Percentiles rank a stretch among this genome's conserved stretches.
Conservation (phyloP, 371 early-diverging fungal genomes). For the Batkoa obscura region DNA sequence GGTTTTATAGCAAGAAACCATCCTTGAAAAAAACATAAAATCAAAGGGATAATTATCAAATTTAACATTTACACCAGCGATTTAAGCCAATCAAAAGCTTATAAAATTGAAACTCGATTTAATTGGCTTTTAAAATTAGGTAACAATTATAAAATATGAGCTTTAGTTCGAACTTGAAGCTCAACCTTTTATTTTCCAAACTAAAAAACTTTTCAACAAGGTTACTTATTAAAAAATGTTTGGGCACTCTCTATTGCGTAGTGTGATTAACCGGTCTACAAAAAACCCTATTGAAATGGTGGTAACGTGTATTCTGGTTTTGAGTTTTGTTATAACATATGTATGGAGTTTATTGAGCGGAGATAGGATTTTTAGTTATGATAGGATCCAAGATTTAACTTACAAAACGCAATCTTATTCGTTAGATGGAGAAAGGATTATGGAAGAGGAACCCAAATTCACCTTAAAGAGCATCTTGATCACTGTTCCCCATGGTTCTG, state of each 20-base stretch:
- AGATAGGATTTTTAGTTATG: neutral
- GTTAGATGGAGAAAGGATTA: neutral
- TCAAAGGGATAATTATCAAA: no score
- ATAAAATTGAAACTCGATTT: no score
- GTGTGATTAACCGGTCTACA: neutral
- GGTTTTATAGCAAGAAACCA: no score
- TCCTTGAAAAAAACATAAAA: no score
- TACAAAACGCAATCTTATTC: neutral
- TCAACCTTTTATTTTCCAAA: no score
- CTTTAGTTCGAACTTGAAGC: no score
- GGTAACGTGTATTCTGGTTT: neutral
- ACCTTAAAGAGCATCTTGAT: neutral
- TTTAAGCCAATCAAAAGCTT: no score
- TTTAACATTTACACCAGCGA: no score
- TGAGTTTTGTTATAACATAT: neutral
- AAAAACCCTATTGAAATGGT: slow-evolving; percentile 4
- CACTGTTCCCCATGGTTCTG: neutral
- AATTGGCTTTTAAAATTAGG: no score
- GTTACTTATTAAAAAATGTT: no score
- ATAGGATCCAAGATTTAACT: neutral
- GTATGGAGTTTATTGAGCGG: neutral
- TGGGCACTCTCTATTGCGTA: neutral
- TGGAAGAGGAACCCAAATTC: neutral
- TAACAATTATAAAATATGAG: no score
- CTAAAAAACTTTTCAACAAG: no score